Evolutionary conservation across 345 rosid genomes (phyloP).

Genomic region (Citrus glauca): DNA sequence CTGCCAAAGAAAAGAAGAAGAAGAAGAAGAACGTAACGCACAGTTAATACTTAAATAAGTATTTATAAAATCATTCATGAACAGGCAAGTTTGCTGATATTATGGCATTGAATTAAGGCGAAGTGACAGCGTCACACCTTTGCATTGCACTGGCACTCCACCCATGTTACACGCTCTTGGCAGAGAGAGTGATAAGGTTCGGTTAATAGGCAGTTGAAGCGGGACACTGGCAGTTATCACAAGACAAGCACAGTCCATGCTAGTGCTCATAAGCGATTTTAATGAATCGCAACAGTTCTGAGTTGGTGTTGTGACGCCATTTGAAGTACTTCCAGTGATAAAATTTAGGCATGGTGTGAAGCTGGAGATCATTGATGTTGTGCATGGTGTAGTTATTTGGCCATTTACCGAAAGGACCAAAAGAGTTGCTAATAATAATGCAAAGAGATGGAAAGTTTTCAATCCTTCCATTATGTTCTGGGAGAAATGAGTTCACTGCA

Average conservation of each 20-base stretch:
- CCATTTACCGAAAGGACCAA: slow-evolving; percentile 36
- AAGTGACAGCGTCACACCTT: slow-evolving; percentile 37
- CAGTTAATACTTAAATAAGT: not conserved
- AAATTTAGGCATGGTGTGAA: slow-evolving; percentile 85
- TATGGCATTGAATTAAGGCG: not conserved
- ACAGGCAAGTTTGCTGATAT: not conserved
- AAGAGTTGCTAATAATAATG: slow-evolving; percentile 20
- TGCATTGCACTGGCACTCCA: slow-evolving; percentile 64
- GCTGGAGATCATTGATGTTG: slow-evolving; percentile 60
- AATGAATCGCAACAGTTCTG: slow-evolving; percentile 60
- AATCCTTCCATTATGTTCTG: slow-evolving; percentile 16
- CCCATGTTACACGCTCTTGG: slow-evolving; percentile 65
- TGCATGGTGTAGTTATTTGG: slow-evolving; percentile 81
- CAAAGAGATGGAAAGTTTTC: slow-evolving; percentile 19
- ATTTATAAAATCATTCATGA: not conserved
- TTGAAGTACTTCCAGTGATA: slow-evolving; percentile 66
- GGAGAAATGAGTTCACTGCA: not conserved
- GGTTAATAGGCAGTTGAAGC: slow-evolving; percentile 58
- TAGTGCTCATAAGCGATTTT: slow-evolving; percentile 40
- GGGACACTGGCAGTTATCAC: slow-evolving; percentile 72
- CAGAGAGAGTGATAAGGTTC: slow-evolving; percentile 58
- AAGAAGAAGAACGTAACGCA: not conserved
- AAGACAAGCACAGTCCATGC: slow-evolving; percentile 70
- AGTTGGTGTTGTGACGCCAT: slow-evolving; percentile 52
- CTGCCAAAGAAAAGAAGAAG: slow-evolving; percentile 28